These are phyloP conservation scores for Whalleya microplaca DNA, from an alignment of 2,329 filamentous ascomycete genomes.

Conservation along the genomic window DNA sequence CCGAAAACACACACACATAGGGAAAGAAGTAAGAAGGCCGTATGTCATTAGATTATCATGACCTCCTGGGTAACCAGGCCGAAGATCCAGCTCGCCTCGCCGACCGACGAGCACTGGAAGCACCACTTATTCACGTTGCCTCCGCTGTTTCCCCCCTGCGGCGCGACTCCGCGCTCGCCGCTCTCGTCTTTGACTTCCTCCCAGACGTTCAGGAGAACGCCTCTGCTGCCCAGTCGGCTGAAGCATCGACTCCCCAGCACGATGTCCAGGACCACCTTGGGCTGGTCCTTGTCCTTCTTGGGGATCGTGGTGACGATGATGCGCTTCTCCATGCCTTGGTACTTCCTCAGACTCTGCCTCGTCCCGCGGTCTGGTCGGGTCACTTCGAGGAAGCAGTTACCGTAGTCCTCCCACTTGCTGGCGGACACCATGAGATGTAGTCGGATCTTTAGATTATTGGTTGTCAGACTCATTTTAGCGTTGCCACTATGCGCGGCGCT, in stretches of 20 bases:
- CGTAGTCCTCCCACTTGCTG: conserved; percentile 89
- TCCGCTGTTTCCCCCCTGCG: conserved; percentile 53
- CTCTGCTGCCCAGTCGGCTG: conserved; percentile 79
- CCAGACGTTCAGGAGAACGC: conserved; percentile 88
- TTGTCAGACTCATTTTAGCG: conserved; percentile 60
- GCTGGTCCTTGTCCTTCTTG: conserved; percentile 58
- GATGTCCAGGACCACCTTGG: conserved; percentile 75
- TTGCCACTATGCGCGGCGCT: conserved; percentile 55
- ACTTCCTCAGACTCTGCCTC: conserved; percentile 60
- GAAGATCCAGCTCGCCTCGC: conserved; percentile 60
- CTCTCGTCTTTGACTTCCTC: conserved; percentile 71
- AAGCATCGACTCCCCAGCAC: conserved; percentile 85
- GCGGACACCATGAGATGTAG: conserved; percentile 78
- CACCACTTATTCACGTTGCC: conserved; percentile 67
- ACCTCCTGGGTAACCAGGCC: conserved; percentile 62
- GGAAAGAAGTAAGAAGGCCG: no score
- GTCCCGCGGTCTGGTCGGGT: conserved; percentile 70
- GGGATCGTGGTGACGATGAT: conserved; percentile 77
- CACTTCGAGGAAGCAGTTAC: conserved; percentile 81
- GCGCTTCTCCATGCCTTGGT: conserved; percentile 78
- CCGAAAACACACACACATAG: no score
- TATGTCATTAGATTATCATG: conserved; percentile 38
- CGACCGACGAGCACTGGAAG: conserved; percentile 59
- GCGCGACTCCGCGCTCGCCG: conserved; percentile 56
- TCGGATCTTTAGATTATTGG: conserved; percentile 82